Conservation (phyloP, 1,284 basidiomycete genomes). For the Puccinia hordei region DNA sequence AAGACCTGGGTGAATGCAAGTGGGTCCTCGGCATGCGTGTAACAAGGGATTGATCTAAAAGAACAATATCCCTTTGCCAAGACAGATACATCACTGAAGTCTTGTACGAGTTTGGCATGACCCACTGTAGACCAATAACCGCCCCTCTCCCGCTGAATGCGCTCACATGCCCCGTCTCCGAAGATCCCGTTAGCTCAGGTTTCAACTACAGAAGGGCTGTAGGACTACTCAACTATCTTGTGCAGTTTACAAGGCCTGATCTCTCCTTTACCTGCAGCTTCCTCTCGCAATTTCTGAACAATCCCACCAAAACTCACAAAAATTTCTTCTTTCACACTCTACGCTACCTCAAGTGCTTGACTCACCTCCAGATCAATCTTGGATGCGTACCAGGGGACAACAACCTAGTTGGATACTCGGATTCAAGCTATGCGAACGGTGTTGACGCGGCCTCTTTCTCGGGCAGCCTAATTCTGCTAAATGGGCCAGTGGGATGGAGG, state of each 20-base stretch:
- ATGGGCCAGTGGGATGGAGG: neutral
- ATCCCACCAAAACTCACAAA: neutral
- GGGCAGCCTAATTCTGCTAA: neutral
- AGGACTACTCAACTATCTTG: neutral
- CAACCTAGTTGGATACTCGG: neutral
- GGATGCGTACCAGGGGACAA: neutral
- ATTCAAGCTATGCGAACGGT: conserved; percentile 7
- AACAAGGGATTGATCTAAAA: neutral
- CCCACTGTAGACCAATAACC: neutral
- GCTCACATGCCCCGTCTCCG: neutral
- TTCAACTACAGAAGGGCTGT: conserved; percentile 4
- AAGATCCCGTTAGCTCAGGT: neutral
- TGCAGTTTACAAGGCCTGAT: conserved; percentile 6
- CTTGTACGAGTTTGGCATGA: neutral
- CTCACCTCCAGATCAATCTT: neutral
- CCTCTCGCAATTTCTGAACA: conserved; percentile 4
- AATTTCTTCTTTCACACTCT: neutral
- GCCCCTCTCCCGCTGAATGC: neutral
- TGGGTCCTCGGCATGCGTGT: neutral
- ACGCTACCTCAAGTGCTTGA: neutral
- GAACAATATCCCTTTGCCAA: conserved; percentile 4
- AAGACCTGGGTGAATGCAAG: neutral
- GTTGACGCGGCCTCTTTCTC: neutral
- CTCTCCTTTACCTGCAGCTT: neutral
- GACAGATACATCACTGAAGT: neutral